Evolutionary conservation across 2,329 filamentous ascomycete species (phyloP).

Genomic region (Phaeophleospora eucalypticola): DNA sequence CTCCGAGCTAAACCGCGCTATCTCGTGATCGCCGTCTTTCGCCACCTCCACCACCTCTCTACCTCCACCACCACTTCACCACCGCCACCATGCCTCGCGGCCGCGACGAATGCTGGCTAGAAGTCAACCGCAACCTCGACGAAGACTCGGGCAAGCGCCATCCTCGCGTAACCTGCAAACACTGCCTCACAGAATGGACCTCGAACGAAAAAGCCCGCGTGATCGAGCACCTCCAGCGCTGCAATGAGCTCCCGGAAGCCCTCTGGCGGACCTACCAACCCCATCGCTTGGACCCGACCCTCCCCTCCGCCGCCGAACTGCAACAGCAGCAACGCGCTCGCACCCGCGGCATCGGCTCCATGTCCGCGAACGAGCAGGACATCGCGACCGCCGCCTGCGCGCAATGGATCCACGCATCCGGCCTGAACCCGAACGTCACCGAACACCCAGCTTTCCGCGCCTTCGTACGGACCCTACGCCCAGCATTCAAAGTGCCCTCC

Average conservation of each 20-base stretch:
- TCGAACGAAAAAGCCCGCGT: conserved; percentile 24
- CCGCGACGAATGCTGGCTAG: conserved; percentile 24
- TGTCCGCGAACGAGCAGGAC: conserved; percentile 22
- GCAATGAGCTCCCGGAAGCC: conserved; percentile 20
- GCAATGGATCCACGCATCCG: conserved; percentile 21
- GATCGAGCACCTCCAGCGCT: conserved; percentile 24
- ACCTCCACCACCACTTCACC: neutral
- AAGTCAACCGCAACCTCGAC: conserved; percentile 21
- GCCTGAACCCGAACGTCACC: conserved; percentile 14
- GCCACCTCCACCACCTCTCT: neutral
- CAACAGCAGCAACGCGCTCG: conserved; percentile 23
- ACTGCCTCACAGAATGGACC: conserved; percentile 23
- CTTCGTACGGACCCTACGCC: conserved; percentile 19
- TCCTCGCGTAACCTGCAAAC: conserved; percentile 25
- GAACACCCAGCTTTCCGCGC: conserved; percentile 23
- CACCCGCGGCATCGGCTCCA: conserved; percentile 22
- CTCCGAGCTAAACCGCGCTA: neutral
- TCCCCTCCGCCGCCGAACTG: conserved; percentile 22
- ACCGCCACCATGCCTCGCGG: conserved; percentile 19
- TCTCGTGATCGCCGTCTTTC: neutral
- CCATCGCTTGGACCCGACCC: conserved; percentile 21
- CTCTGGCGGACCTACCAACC: conserved; percentile 25
- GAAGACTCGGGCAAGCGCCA: conserved; percentile 25
- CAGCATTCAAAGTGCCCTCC: conserved; percentile 21
- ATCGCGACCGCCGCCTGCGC: conserved; percentile 22